Conservation (phyloP, 1,139 yeast genomes). For the Keqinozyma sinolaborantium region DNA sequence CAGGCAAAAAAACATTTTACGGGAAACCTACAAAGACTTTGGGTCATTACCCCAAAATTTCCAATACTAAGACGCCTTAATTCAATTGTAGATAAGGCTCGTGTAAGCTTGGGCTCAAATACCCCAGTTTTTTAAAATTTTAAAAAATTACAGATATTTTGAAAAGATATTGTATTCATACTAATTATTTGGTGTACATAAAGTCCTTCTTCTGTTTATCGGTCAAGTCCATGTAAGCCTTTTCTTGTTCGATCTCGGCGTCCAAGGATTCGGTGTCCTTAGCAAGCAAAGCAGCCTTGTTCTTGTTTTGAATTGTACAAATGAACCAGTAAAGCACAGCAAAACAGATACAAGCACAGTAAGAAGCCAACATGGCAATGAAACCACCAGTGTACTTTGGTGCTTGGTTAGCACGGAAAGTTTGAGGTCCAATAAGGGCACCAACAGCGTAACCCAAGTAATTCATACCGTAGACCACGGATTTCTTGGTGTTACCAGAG, state of each 20-base stretch:
- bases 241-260: constrained; percentile 13
- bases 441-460: constrained; percentile 24
- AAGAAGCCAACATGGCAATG: constrained; percentile 17
- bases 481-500: constrained; percentile 23
- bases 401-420: constrained; percentile 20
- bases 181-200: constrained; percentile 16
- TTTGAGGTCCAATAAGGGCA: constrained; percentile 27
- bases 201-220: constrained; percentile 23
- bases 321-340: constrained; percentile 22
- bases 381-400: constrained; percentile 19
- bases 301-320: constrained; percentile 17
- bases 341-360: constrained; percentile 21
- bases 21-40: too few relatives aligned
- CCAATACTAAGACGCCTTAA: too few relatives aligned
- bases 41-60: too few relatives aligned
- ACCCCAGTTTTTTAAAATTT: too few relatives aligned
- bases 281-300: constrained; percentile 10
- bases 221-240: constrained; percentile 20
- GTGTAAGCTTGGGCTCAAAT: too few relatives aligned
- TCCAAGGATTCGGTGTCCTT: constrained; percentile 8
- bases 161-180: too few relatives aligned
- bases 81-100: too few relatives aligned
- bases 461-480: constrained; percentile 15
- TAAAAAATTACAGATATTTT: too few relatives aligned
- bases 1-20: too few relatives aligned